Percentiles rank a stretch among this genome's conserved stretches.
Conservation (phyloP, 1,139 yeast genomes). For the Hemisphaericaspora lyxosophila region DNA sequence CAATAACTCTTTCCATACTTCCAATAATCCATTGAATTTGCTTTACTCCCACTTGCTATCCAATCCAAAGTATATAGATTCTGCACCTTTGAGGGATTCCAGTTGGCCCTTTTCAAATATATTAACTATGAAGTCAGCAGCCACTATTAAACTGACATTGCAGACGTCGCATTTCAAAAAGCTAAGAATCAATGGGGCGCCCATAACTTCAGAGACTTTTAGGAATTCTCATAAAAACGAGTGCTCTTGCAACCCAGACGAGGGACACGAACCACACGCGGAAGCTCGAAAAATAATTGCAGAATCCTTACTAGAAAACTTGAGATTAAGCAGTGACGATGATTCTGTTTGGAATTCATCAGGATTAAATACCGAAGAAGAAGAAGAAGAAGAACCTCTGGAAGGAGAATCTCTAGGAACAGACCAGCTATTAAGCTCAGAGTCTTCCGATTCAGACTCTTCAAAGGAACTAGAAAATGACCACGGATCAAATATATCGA, state of each 20-base stretch:
- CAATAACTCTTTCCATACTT: constrained; percentile 6
- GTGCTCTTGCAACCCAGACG: constrained; percentile 16
- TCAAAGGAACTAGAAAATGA: constrained; percentile 13
- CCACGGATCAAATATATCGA: constrained; percentile 13
- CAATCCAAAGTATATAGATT: constrained; percentile 14
- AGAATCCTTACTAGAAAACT: constrained; percentile 12
- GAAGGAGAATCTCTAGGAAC: constrained; percentile 2
- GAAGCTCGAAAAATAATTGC: constrained; percentile 4
- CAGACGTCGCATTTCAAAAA: constrained; percentile 45
- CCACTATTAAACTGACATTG: constrained; percentile 39
- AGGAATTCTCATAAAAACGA: constrained; percentile 11
- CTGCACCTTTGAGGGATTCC: constrained; percentile 8
- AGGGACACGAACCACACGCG: constrained; percentile 6
- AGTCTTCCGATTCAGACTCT: constrained; percentile 32
- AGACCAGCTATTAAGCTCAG: constrained; percentile 15
- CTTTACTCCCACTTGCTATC: constrained; percentile 19
- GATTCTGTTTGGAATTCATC: constrained; percentile 22
- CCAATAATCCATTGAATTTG: constrained; percentile 24
- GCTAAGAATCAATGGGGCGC: constrained; percentile 43
- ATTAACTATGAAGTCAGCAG: constrained; percentile 32
- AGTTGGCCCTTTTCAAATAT: constrained; percentile 13
- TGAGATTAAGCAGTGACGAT: constrained; percentile 12
- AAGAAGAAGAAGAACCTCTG: constrained; percentile 4
- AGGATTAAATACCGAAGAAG: constrained; percentile 21
- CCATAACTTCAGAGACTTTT: constrained; percentile 33